phyloP scores from a whole-genome alignment of 2,329 filamentous ascomycete species.

The Fusarium cicatricum region DNA sequence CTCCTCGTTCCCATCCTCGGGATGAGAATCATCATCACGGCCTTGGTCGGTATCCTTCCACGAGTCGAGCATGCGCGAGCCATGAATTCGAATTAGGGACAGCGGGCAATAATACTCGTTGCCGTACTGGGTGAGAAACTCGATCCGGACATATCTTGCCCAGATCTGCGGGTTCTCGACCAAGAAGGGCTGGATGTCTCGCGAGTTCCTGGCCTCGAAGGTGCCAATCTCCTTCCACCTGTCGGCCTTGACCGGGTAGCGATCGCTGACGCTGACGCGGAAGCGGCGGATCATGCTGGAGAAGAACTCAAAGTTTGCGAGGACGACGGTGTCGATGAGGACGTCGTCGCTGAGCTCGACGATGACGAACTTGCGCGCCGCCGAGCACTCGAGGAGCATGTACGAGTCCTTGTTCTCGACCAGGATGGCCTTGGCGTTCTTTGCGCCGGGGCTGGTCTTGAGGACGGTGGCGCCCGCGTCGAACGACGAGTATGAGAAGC shows the following conservation, averaged over 20 bases:
- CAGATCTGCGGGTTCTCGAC: conserved; percentile 96
- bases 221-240: conserved; percentile 90
- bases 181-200: conserved; percentile 93
- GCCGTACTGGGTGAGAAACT: conserved; percentile 92
- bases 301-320: conserved; percentile 99
- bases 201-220: conserved; percentile 90
- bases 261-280: conserved; percentile 89
- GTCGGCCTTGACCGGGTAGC: conserved; percentile 90
- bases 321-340: conserved; percentile 92
- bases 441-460: conserved; percentile 86
- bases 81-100: conserved; percentile 89
- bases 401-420: conserved; percentile 99
- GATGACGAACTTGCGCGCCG: conserved; percentile 90
- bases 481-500: conserved; percentile 97
- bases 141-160: conserved; percentile 90
- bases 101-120: conserved; percentile 97
- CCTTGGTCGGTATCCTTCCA: conserved; percentile 81
- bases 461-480: conserved; percentile 94
- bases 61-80: conserved; percentile 95
- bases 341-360: conserved; percentile 89
- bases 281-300: conserved; percentile 95
- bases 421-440: conserved; percentile 86
- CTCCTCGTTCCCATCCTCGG: conserved; percentile 28
- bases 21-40: conserved; percentile 67
- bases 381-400: conserved; percentile 92